A percentile compares a stretch with the other conserved stretches of the same genome.
These are phyloP conservation scores for Gypsophila paniculata DNA, from an alignment of 179 eudicot genomes.

Conservation along the genomic window DNA sequence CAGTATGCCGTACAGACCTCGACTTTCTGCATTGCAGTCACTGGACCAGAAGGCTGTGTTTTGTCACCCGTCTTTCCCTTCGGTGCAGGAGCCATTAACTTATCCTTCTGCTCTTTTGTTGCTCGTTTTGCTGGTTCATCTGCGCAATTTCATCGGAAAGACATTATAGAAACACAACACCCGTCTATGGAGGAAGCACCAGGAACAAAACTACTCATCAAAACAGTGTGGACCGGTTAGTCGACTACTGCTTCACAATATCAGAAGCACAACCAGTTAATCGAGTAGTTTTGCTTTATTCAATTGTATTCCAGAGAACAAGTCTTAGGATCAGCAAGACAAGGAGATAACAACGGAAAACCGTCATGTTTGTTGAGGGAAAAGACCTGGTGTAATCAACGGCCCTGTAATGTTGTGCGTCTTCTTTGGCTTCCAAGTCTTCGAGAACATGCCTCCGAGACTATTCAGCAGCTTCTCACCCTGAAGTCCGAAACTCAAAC, in stretches of 20 bases:
- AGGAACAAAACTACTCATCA: no score
- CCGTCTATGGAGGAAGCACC: background rate
- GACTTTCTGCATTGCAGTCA: constrained; percentile 63
- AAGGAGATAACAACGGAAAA: background rate
- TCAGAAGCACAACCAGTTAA: no score
- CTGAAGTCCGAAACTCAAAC: constrained; percentile 30
- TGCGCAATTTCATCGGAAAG: constrained; percentile 15
- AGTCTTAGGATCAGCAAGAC: background rate
- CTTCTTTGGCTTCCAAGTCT: constrained; percentile 94
- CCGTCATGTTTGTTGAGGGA: background rate
- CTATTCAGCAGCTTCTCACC: constrained; percentile 80
- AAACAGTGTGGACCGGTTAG: no score
- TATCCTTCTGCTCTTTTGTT: constrained; percentile 61
- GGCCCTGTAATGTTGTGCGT: constrained; percentile 64
- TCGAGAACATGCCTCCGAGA: constrained; percentile 96
- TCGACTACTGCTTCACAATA: no score
- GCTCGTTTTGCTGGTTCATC: constrained; percentile 36
- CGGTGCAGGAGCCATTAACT: constrained; percentile 42
- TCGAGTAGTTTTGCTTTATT: background rate
- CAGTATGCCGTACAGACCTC: constrained; percentile 47
- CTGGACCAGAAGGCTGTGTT: constrained; percentile 58
- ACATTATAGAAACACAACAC: background rate
- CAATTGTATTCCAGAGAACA: no score
- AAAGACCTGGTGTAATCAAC: constrained; percentile 44
- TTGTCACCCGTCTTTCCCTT: constrained; percentile 41